A percentile compares a stretch with the other conserved stretches of the same genome.
Evolutionary conservation across 257 asterid species (phyloP).

Genomic region (Forsythia viridissima): DNA sequence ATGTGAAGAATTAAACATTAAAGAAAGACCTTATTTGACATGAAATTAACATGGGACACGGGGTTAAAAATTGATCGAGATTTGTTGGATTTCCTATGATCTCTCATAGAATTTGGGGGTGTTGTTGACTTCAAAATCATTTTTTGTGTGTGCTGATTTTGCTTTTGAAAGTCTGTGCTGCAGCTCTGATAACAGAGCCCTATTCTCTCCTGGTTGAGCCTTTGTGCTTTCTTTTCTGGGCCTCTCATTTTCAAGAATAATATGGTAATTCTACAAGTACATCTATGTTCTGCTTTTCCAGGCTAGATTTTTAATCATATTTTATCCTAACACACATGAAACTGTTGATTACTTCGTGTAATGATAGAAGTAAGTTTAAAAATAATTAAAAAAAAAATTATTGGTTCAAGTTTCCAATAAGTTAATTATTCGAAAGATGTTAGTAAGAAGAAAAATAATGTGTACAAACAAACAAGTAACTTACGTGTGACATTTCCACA

Average conservation of each 20-base stretch:
- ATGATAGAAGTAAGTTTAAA: too few species aligned
- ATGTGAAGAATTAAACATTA: not conserved
- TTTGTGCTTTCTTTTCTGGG: slow-evolving; percentile 50
- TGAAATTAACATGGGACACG: not conserved
- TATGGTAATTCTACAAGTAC: slow-evolving; percentile 49
- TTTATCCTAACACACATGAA: not conserved
- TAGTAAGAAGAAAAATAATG: too few species aligned
- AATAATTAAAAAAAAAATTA: too few species aligned
- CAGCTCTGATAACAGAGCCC: slow-evolving; percentile 43
- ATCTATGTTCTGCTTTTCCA: slow-evolving; percentile 59
- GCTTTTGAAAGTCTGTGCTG: slow-evolving; percentile 38
- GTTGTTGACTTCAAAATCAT: not conserved
- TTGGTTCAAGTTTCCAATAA: too few species aligned
- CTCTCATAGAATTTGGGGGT: slow-evolving; percentile 25
- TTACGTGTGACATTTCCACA: too few species aligned
- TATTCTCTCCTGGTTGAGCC: slow-evolving; percentile 50
- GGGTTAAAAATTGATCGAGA: slow-evolving; percentile 21
- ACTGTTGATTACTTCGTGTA: not conserved
- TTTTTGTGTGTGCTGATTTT: slow-evolving; percentile 7
- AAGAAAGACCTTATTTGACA: not conserved
- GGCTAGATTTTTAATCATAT: slow-evolving; percentile 2
- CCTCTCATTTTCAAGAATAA: slow-evolving; percentile 49
- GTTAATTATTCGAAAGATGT: too few species aligned
- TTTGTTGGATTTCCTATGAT: slow-evolving; percentile 28
- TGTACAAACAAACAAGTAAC: too few species aligned